Percentiles rank a stretch among this genome's conserved stretches.
Evolutionary conservation across 2,329 filamentous ascomycete genomes (phyloP).

Genomic region (Pseudocercospora macadamiae): DNA sequence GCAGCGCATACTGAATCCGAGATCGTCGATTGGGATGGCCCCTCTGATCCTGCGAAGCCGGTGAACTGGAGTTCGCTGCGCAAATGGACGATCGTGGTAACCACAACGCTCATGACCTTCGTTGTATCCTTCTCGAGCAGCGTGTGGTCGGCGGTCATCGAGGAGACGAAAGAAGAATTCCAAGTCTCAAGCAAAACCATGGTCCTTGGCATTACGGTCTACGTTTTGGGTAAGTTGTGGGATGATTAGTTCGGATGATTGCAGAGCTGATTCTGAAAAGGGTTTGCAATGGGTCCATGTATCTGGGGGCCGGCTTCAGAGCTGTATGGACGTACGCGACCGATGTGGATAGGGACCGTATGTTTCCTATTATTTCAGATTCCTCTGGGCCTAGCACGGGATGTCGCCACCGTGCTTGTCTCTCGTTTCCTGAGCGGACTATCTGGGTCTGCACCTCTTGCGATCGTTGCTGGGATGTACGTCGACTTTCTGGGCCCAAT

Average conservation of each 20-base stretch:
- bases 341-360: slow-evolving; percentile 54
- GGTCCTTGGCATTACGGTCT: slow-evolving; percentile 53
- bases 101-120: slow-evolving; percentile 16
- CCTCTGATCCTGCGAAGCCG: slow-evolving; percentile 4
- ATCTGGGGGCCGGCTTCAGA: slow-evolving; percentile 52
- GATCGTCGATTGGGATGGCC: slow-evolving; percentile 10
- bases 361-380: slow-evolving; percentile 58
- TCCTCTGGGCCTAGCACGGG: slow-evolving; percentile 56
- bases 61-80: slow-evolving; percentile 6
- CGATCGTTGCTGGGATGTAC: slow-evolving; percentile 52
- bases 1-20: neutral
- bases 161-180: slow-evolving; percentile 46
- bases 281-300: slow-evolving; percentile 8
- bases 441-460: slow-evolving; percentile 53
- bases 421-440: slow-evolving; percentile 57
- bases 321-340: slow-evolving; percentile 53
- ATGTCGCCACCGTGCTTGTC: slow-evolving; percentile 57
- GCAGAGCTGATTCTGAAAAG: neutral
- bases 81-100: slow-evolving; percentile 16
- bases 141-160: slow-evolving; percentile 50
- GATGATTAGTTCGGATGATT: too few relatives aligned
- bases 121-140: slow-evolving; percentile 27
- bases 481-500: slow-evolving; percentile 46
- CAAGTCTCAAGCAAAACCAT: slow-evolving; percentile 52
- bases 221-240: slow-evolving; percentile 43